These are phyloP conservation scores for Xylaria flabelliformis DNA, from an alignment of 495 filamentous ascomycete species.

Conservation along the genomic window DNA sequence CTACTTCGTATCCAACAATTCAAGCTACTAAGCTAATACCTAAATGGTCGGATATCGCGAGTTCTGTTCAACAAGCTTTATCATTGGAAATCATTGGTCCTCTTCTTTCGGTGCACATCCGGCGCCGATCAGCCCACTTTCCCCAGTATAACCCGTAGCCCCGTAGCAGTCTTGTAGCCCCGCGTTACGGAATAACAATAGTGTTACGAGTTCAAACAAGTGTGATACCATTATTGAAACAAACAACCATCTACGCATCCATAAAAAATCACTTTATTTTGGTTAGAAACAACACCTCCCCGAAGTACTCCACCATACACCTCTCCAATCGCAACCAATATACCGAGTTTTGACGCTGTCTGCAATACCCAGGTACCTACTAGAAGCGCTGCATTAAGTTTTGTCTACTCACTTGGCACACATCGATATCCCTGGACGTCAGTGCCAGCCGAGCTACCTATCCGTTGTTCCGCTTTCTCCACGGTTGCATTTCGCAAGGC, in stretches of 20 bases:
- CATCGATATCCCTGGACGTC: background rate
- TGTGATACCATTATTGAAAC: conserved; percentile 18
- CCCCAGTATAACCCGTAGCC: background rate
- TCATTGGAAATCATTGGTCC: background rate
- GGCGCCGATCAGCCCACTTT: background rate
- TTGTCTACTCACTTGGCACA: background rate
- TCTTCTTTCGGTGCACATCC: background rate
- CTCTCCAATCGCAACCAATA: background rate
- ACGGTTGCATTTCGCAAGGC: conserved; percentile 29
- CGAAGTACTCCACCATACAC: background rate
- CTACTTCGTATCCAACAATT: background rate
- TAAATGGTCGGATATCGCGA: background rate
- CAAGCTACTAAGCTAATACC: background rate
- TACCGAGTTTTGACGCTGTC: background rate
- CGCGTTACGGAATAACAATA: conserved; percentile 8
- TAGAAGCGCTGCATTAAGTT: background rate
- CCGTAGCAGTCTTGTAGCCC: conserved; percentile 3
- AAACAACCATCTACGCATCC: background rate
- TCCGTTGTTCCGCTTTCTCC: background rate
- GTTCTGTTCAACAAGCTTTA: background rate
- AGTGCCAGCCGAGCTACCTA: background rate
- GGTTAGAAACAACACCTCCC: background rate
- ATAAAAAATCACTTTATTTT: conserved; percentile 5
- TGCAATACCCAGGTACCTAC: no score
- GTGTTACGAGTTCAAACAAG: background rate